These are phyloP conservation scores for Pistacia vera DNA, from an alignment of 345 rosid species.

Conservation along the genomic window DNA sequence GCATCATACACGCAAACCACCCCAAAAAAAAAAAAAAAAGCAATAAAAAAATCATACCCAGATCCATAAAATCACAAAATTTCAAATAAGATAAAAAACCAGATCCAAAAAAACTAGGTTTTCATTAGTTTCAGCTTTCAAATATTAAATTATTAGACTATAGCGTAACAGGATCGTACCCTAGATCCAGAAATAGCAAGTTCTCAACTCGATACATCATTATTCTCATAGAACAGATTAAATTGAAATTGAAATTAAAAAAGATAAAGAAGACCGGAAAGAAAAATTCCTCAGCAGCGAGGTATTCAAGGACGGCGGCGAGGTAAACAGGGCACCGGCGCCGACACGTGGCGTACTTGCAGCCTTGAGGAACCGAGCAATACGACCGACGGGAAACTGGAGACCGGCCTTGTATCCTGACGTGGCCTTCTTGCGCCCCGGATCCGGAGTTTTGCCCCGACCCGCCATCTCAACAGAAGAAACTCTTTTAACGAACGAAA, in stretches of 20 bases:
- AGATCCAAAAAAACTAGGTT: neutral
- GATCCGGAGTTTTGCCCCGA: slow-evolving; percentile 87
- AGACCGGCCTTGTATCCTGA: slow-evolving; percentile 96
- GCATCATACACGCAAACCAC: too few relatives aligned
- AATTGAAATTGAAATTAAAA: neutral
- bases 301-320: slow-evolving; percentile 92
- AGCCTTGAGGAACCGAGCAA: slow-evolving; percentile 90
- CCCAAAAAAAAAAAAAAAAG: too few relatives aligned
- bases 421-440: slow-evolving; percentile 82
- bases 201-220: neutral
- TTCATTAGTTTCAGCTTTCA: neutral
- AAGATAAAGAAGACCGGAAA: neutral
- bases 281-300: slow-evolving; percentile 75
- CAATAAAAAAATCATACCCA: neutral
- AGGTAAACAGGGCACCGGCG: slow-evolving; percentile 94
- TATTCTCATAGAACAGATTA: neutral
- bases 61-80: neutral
- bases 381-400: slow-evolving; percentile 95
- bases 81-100: neutral
- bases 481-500: neutral
- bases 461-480: slow-evolving; percentile 62
- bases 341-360: slow-evolving; percentile 95
- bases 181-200: neutral
- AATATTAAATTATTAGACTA: too few relatives aligned
- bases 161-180: neutral